These are phyloP conservation scores for Thermothielavioides terrestris DNA, from an alignment of 495 filamentous ascomycete species.

Conservation along the genomic window DNA sequence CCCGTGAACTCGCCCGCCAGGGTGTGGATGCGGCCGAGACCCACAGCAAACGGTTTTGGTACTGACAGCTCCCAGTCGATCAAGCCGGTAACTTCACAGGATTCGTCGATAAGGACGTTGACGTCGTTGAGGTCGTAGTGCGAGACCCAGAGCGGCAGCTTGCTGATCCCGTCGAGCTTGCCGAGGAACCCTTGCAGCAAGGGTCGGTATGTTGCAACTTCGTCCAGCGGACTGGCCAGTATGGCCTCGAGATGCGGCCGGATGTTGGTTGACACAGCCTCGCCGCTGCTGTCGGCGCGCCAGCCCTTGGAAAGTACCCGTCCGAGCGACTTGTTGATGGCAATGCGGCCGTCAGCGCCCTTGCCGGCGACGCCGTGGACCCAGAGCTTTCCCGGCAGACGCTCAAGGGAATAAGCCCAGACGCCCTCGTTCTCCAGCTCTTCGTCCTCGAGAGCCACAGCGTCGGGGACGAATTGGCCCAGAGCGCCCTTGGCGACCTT, in stretches of 20 bases:
- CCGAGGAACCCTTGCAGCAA: neutral
- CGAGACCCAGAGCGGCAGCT: conserved; percentile 7
- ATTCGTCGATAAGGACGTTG: conserved; percentile 1
- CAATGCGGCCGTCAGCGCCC: neutral
- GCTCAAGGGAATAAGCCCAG: conserved; percentile 7
- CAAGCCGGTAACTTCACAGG: neutral
- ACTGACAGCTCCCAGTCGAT: conserved; percentile 2
- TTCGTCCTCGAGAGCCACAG: neutral
- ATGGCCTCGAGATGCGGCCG: conserved; percentile 2
- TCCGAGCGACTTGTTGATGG: conserved; percentile 8
- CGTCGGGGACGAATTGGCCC: conserved; percentile 2
- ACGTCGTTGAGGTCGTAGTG: conserved; percentile 3
- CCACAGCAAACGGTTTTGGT: neutral
- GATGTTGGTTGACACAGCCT: neutral
- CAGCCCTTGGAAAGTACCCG: conserved; percentile 1
- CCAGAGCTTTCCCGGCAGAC: conserved; percentile 3
- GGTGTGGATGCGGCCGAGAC: conserved; percentile 7
- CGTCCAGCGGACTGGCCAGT: neutral
- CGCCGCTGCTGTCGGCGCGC: neutral
- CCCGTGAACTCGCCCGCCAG: conserved; percentile 8
- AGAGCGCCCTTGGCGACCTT: conserved; percentile 1
- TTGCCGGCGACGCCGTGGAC: conserved; percentile 1
- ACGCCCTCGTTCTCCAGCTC: neutral
- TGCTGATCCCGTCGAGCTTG: conserved; percentile 2
- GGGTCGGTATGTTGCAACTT: neutral